phyloP scores from a whole-genome alignment of 2,329 filamentous ascomycete genomes.

The Beauveria sp. region DNA sequence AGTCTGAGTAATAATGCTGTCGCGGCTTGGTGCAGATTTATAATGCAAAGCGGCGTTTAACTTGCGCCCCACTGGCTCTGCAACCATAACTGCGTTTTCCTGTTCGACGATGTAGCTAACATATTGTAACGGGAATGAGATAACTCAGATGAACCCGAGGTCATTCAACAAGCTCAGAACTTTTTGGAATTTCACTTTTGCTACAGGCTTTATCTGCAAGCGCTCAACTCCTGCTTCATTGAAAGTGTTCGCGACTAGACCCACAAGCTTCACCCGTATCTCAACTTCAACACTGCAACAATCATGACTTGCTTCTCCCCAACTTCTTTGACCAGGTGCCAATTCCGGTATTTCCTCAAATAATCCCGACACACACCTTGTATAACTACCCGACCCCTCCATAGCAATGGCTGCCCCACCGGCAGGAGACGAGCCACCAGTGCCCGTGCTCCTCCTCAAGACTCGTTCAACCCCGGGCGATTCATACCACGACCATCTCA shows the following conservation, averaged over 20 bases:
- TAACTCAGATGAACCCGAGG: not conserved
- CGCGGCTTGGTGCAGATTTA: conserved; percentile 2
- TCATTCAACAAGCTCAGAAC: too few species aligned
- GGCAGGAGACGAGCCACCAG: not conserved
- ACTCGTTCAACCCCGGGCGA: conserved; percentile 66
- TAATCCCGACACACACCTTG: too few species aligned
- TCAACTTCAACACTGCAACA: not conserved
- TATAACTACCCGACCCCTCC: too few species aligned
- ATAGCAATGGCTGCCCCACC: not conserved
- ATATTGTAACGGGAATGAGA: too few species aligned
- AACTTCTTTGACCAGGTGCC: too few species aligned
- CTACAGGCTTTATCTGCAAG: too few species aligned
- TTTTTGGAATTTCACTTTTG: not conserved
- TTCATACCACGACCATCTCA: conserved; percentile 63
- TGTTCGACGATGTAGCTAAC: too few species aligned
- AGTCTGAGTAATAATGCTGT: not conserved
- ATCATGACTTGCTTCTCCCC: not conserved
- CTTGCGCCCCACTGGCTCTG: not conserved
- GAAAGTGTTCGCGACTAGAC: not conserved
- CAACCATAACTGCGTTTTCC: not conserved
- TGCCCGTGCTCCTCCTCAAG: conserved; percentile 61
- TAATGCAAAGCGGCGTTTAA: not conserved
- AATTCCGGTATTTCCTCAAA: too few species aligned
- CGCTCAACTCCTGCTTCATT: not conserved
- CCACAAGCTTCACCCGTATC: not conserved